A percentile compares a stretch with the other conserved stretches of the same genome.
Evolutionary conservation across 345 rosid species (phyloP).

Genomic region (Psidium friedrichsthalianum): DNA sequence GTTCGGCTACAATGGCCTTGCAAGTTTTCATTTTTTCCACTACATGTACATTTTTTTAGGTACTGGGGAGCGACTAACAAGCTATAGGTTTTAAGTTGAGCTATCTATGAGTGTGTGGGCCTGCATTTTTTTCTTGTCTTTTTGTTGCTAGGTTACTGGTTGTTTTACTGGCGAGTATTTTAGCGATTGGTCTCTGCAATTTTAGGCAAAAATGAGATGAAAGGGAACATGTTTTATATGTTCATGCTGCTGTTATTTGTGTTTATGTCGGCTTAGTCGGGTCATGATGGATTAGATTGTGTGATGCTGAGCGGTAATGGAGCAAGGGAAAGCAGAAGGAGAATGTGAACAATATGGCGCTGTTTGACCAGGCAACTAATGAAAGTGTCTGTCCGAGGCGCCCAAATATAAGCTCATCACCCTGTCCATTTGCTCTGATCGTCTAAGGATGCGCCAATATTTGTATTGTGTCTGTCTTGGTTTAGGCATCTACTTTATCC

Average conservation of each 20-base stretch:
- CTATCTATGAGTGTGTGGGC: not conserved
- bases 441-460: slow-evolving; percentile 19
- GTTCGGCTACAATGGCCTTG: not conserved
- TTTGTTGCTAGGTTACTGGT: not conserved
- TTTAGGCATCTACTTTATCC: not conserved
- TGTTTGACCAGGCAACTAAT: slow-evolving; percentile 39
- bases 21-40: not conserved
- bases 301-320: slow-evolving; percentile 18
- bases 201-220: not conserved
- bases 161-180: not conserved
- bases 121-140: not conserved
- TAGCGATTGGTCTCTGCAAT: not conserved
- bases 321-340: slow-evolving; percentile 46
- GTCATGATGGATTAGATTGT: not conserved
- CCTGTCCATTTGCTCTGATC: slow-evolving; percentile 30
- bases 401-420: slow-evolving; percentile 40
- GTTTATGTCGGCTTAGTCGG: not conserved
- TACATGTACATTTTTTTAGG: not conserved
- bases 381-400: slow-evolving; percentile 31
- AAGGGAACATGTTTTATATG: not conserved
- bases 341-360: slow-evolving; percentile 45
- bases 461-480: not conserved
- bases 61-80: not conserved
- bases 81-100: not conserved
- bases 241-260: not conserved